phyloP scores from a whole-genome alignment of 805 yeast species.

The Starmerella apicola region DNA sequence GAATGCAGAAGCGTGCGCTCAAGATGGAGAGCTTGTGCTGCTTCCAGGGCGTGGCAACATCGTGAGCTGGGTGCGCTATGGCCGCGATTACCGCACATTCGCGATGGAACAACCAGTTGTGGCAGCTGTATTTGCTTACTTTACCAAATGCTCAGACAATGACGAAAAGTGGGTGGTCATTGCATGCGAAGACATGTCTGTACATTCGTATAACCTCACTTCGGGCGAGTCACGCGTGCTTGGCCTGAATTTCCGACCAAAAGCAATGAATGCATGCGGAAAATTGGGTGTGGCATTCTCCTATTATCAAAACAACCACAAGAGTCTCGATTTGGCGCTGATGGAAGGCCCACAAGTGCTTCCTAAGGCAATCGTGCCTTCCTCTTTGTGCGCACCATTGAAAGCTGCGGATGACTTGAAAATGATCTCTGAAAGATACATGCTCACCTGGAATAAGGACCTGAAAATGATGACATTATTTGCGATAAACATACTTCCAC shows the following conservation, averaged over 20 bases:
- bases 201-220: constrained; percentile 9
- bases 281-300: constrained; percentile 12
- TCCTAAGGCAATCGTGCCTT: constrained; percentile 8
- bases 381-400: constrained; percentile 11
- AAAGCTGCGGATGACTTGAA: constrained; percentile 6
- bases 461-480: constrained; percentile 1
- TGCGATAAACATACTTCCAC: constrained; percentile 2
- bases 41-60: neutral
- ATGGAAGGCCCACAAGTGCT: constrained; percentile 14
- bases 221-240: constrained; percentile 6
- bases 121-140: constrained; percentile 10
- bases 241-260: constrained; percentile 10
- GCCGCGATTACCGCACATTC: constrained; percentile 5
- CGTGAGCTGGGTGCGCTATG: constrained; percentile 10
- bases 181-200: constrained; percentile 8
- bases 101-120: constrained; percentile 6
- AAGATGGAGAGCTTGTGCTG: neutral
- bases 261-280: constrained; percentile 3
- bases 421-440: constrained; percentile 5
- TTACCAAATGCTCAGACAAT: neutral
- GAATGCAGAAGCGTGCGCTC: neutral
- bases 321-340: neutral
- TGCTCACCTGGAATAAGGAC: constrained; percentile 4
- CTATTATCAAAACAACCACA: neutral
- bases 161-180: constrained; percentile 13